Percentiles rank a stretch among this genome's conserved stretches.
Conservation (phyloP, 225 moss, liverwort and hornwort genomes). For the Pseudoscleropodium purum region DNA sequence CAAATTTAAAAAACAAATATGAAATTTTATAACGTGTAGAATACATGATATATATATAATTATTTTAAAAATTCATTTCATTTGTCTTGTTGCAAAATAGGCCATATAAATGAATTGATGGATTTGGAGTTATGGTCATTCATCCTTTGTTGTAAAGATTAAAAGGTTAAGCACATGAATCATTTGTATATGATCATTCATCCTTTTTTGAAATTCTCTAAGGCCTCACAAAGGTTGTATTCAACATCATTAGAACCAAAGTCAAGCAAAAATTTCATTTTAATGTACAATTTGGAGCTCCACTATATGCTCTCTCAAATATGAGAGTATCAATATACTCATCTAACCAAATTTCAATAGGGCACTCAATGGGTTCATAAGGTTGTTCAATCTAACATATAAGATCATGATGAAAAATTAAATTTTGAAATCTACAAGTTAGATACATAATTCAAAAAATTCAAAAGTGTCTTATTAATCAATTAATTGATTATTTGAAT, state of each 20-base stretch:
- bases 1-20: background rate
- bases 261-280: background rate
- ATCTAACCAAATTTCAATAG: background rate
- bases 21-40: background rate
- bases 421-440: no score
- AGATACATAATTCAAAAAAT: no score
- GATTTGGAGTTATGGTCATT: background rate
- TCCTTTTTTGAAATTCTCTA: background rate
- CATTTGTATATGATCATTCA: background rate
- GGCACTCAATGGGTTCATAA: background rate
- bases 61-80: background rate
- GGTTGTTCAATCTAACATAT: background rate
- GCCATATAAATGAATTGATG: background rate
- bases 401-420: no score
- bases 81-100: background rate
- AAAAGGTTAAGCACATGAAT: no score
- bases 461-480: background rate
- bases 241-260: background rate
- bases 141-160: accelerated
- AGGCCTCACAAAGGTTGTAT: background rate
- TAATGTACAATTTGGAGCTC: background rate
- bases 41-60: background rate
- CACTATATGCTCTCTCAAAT: background rate
- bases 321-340: background rate
- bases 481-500: background rate